Base-by-base conservation (phyloP, 2,329 filamentous ascomycete species). In the Arthroderma sp. region DNA sequence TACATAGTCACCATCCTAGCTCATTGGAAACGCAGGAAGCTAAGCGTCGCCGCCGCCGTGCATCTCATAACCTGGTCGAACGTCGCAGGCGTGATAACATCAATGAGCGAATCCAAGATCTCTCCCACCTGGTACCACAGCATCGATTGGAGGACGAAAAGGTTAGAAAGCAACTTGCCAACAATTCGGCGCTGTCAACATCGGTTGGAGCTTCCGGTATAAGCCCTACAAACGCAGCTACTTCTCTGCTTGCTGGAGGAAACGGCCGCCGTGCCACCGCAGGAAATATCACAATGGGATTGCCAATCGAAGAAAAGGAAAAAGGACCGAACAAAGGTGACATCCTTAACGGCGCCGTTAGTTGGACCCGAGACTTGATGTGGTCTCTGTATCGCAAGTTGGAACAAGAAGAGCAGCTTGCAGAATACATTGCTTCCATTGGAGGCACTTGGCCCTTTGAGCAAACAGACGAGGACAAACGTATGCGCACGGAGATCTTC, bases 281-380 rank as follows among this genome's bases (percentile, higher is more conserved):
- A 5, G 83, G 83, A 33, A 93, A 84, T 59, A 95, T 95, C 56
- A 94, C 87, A 4, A 89, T 89, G 52, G 87, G 88, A 9, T 74
- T 96, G 29, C 89, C 91, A 0, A 76, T 94, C 32, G 91, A 98
- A 56, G 91, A 96, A 54, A 96, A 96, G 63, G 91, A 98, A 68
- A 96, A 96, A 61, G 91, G 91, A 0, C 91, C 91, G 4, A 96
- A 96, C 72, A 98, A 98, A 68, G 91, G 91, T 40, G 91, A 98
- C 56, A 96, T 98, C 48, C 80, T 98, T 56, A 96, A 96, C 58
- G 89, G 91, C 29, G 85, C 89, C 31, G 91, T 96, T 44, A 87
- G 86, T 66, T 98, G 91, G 91, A 95, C 86, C 49, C 80, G 89
- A 51, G 91, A 98, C 66, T 73, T 98, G 43, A 94, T 96, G 86